Base-by-base conservation (phyloP, 306 rosid species). In the Prunus kanzakura region DNA sequence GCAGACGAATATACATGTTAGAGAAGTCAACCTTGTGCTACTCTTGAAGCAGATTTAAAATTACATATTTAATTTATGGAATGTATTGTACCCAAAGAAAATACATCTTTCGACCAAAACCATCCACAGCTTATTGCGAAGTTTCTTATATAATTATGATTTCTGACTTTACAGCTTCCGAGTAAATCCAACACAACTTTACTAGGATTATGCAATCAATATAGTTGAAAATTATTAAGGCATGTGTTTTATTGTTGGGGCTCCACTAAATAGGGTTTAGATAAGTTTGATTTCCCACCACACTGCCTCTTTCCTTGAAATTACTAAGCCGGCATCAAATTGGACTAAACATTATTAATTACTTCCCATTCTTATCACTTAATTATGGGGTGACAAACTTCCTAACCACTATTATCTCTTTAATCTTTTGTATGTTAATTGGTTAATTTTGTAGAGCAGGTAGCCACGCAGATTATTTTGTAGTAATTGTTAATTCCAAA, bases 1-100 rank as follows among this genome's bases (percentile, higher is more conserved):
- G 18, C 2, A 0, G 29, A 7, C 18, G 13, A 65, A 19, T 25
- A 38, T 47, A 0, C n/a, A 66, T 57, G 51, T 4, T 3, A 8
- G 8, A 16, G 22, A 60, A 19, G 84, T 81, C 78, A 81, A 71
- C 67, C 65, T 71, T 70, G 69, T 70, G 71, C 71, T 46, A 55
- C 75, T 57, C 23, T 18, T 1, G 16, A 8, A 16, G 7, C 22
- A 25, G 2, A 47, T 50, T 69, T 10, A 3, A 64, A 64, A 64
- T 14, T 38, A 19, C 69, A 62, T 29, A 62, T 14, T 29, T 6
- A 62, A 2, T 7, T 6, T 27, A 29, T 41, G 6, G 15, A 29
- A 35, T 1, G 6, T 38, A 38, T 38, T 62, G 45, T 58, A 58
- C 35, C 18, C 0, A 58, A 58, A 23, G 15, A 11, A 58, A 58